Evolutionary conservation across 2,329 filamentous ascomycete genomes (phyloP).

Genomic region (Colletotrichum lupini): DNA sequence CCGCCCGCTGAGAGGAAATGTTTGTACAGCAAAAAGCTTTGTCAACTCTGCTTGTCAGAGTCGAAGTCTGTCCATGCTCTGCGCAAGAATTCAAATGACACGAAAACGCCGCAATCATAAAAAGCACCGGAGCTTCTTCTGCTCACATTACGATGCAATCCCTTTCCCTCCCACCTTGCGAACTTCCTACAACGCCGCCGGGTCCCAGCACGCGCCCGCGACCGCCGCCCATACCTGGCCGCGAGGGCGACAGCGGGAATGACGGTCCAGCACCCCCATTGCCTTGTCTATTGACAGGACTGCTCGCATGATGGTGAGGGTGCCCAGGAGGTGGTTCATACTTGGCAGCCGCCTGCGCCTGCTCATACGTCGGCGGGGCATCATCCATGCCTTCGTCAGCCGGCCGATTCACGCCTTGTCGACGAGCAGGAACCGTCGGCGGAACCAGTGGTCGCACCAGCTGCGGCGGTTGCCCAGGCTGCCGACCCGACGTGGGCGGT

Average conservation of each 20-base stretch:
- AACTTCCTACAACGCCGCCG: constrained; percentile 27
- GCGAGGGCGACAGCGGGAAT: constrained; percentile 9
- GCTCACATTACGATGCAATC: constrained; percentile 61
- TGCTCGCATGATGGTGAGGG: constrained; percentile 59
- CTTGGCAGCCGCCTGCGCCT: constrained; percentile 62
- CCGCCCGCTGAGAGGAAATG: constrained; percentile 7
- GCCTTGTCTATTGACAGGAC: constrained; percentile 39
- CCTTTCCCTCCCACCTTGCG: constrained; percentile 39
- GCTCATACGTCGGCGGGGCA: constrained; percentile 68
- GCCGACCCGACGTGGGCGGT: constrained; percentile 19
- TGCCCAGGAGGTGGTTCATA: constrained; percentile 65
- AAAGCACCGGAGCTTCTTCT: neutral
- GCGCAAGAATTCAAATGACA: neutral
- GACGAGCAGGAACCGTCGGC: constrained; percentile 50
- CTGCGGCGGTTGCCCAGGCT: constrained; percentile 39
- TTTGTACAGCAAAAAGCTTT: neutral
- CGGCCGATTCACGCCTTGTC: constrained; percentile 49
- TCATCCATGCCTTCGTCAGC: constrained; percentile 57
- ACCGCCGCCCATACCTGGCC: constrained; percentile 28
- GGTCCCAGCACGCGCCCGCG: constrained; percentile 28
- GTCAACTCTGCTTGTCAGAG: neutral
- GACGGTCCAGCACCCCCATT: constrained; percentile 24
- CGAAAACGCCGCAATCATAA: constrained; percentile 18
- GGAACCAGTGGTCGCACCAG: constrained; percentile 61
- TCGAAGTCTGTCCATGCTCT: neutral